Evolutionary conservation across 2,329 filamentous ascomycete genomes (phyloP).

Genomic region (Teratosphaeria nubilosa): DNA sequence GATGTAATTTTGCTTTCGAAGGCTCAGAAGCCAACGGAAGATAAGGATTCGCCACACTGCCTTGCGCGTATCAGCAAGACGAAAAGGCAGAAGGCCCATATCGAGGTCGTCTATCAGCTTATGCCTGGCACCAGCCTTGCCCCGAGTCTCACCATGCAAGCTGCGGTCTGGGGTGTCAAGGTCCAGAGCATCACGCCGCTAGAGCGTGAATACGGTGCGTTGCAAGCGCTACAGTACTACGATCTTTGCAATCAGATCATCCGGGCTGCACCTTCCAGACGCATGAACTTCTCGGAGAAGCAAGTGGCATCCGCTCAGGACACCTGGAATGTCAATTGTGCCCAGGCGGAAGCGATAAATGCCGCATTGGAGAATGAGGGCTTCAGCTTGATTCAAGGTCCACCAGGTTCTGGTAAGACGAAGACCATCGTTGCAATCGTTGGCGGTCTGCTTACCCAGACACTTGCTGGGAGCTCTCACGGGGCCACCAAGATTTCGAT

Average conservation of each 20-base stretch:
- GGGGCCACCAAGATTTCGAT: slow-evolving; percentile 26
- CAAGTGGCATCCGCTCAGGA: slow-evolving; percentile 58
- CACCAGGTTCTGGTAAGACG: slow-evolving; percentile 89
- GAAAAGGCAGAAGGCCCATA: slow-evolving; percentile 66
- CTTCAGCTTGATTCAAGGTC: slow-evolving; percentile 91
- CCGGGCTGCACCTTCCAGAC: slow-evolving; percentile 77
- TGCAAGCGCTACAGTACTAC: slow-evolving; percentile 88
- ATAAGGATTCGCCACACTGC: slow-evolving; percentile 62
- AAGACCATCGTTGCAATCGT: slow-evolving; percentile 98
- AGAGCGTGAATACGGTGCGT: slow-evolving; percentile 86
- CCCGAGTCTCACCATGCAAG: slow-evolving; percentile 52
- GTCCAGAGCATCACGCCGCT: slow-evolving; percentile 89
- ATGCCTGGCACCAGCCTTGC: slow-evolving; percentile 41
- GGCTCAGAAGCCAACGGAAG: slow-evolving; percentile 57
- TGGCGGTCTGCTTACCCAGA: slow-evolving; percentile 65
- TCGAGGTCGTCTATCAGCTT: slow-evolving; percentile 81
- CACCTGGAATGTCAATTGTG: slow-evolving; percentile 76
- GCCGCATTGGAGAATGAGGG: slow-evolving; percentile 92
- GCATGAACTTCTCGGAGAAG: slow-evolving; percentile 69
- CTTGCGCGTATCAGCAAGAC: slow-evolving; percentile 74
- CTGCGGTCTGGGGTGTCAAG: slow-evolving; percentile 64
- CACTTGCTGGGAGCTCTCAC: slow-evolving; percentile 36
- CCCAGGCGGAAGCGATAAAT: slow-evolving; percentile 83
- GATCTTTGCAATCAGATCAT: slow-evolving; percentile 90
- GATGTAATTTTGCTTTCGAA: slow-evolving; percentile 83